Percentiles rank a stretch among this genome's conserved stretches.
Evolutionary conservation across 768 basidiomycete genomes (phyloP).

Genomic region (Terana coerulea): DNA sequence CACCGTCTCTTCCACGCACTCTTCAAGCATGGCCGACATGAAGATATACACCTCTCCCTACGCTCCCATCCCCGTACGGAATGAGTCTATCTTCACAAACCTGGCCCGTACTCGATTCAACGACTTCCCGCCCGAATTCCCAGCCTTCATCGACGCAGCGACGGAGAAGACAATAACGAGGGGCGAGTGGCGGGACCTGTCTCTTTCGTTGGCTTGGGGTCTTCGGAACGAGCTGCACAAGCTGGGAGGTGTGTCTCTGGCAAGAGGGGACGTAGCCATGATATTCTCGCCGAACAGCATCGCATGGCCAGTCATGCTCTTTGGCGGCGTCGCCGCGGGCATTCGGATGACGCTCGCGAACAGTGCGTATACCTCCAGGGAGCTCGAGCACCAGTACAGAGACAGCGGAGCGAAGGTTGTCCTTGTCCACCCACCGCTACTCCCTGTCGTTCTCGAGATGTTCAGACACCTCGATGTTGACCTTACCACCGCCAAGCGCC

Average conservation of each 20-base stretch:
- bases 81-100: constrained; percentile 46
- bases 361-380: constrained; percentile 60
- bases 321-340: constrained; percentile 57
- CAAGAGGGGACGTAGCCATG: constrained; percentile 53
- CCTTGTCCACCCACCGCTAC: constrained; percentile 59
- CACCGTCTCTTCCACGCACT: not conserved
- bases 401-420: constrained; percentile 64
- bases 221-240: constrained; percentile 34
- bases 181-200: constrained; percentile 44
- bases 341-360: constrained; percentile 71
- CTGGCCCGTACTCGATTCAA: constrained; percentile 34
- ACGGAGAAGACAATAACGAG: constrained; percentile 57
- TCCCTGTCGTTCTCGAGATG: constrained; percentile 53
- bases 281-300: constrained; percentile 71
- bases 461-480: constrained; percentile 47
- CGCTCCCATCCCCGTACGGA: constrained; percentile 34
- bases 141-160: constrained; percentile 65
- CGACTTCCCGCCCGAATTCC: constrained; percentile 20
- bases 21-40: constrained; percentile 16
- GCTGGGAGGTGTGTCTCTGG: constrained; percentile 15
- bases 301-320: constrained; percentile 46
- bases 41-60: constrained; percentile 44
- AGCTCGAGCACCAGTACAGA: constrained; percentile 67
- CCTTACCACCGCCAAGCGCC: constrained; percentile 42
- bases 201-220: constrained; percentile 57